Base-by-base conservation (phyloP, 148 eudicot species). In the Gaultheria prostrata region DNA sequence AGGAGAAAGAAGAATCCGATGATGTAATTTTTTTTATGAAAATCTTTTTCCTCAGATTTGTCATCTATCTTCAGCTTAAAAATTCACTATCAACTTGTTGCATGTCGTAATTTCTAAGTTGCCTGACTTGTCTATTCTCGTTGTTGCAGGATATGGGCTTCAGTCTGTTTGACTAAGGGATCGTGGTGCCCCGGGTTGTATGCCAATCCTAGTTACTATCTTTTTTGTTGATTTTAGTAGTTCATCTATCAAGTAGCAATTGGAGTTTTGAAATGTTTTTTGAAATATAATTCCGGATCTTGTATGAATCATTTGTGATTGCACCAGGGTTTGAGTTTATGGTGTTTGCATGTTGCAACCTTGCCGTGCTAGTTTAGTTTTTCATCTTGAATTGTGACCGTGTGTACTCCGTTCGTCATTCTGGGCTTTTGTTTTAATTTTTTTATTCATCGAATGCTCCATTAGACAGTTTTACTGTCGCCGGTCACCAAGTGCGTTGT, bases 1-100 rank as follows among this genome's bases (percentile, higher is more conserved):
- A 89, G 82, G 97, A 92, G 92, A 92, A 92, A 84, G 98, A 93
- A 79, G 98, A 93, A 81, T 92, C 98, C 0, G 98, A 95, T 54
- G 98, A 92, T 48, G 96, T 94, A 87, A 91, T 93, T 14, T 56
- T 61, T n/a, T 21, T 35, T 8, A 28, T 28, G 28, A 11, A 0
- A 24, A 15, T 26, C 48, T 75, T 46, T 45, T 74, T 20, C 6
- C 50, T 39, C 28, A 74, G 12, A 74, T 43, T 74, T 73, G 48
- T 35, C 20, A 18, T 73, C 30, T 56, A 5, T 18, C 43, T 20
- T 6, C 54, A 26, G 15, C 28, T 59, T 59, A 14, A 9, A 18
- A 24, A 13, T 32, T 76, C 32, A 35, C 2, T 1, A 4, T 1
- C 3, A 21, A 24, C 21, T 71, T 71, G 21, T 71, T 1, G 2